These are phyloP conservation scores for Scenedesmus sp. DNA, from an alignment of 163 green algal species.

Conservation along the genomic window DNA sequence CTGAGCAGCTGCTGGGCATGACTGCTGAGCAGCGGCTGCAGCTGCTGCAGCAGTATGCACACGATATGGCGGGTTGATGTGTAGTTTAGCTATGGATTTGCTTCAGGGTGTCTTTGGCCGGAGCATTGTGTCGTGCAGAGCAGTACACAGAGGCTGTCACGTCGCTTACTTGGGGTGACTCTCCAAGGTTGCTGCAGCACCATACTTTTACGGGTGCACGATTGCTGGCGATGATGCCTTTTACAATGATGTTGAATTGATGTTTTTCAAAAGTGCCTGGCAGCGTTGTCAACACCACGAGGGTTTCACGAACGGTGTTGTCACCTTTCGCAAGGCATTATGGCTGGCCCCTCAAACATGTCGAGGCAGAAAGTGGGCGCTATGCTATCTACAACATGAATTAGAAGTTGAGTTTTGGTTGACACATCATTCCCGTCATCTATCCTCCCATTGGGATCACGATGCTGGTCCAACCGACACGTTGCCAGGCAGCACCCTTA, in stretches of 20 bases:
- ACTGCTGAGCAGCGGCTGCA: not conserved
- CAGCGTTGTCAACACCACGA: not conserved
- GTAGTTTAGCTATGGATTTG: not conserved
- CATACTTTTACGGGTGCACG: not conserved
- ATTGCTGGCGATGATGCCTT: too few species aligned
- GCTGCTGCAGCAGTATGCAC: conserved; percentile 12
- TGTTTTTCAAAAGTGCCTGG: too few species aligned
- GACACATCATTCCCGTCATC: not conserved
- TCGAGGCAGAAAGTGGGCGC: too few species aligned
- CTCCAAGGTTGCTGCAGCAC: not conserved
- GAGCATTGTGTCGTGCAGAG: too few species aligned
- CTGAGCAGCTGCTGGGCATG: not conserved
- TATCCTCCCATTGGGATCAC: not conserved
- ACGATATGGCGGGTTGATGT: not conserved
- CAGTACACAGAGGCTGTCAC: not conserved
- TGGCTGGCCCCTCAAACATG: not conserved
- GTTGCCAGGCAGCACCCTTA: not conserved
- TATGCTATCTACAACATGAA: not conserved
- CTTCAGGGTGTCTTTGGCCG: not conserved
- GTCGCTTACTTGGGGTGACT: not conserved
- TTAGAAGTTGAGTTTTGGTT: not conserved
- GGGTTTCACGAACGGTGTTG: not conserved
- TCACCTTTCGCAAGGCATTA: not conserved
- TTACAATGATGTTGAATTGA: too few species aligned
- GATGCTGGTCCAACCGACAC: not conserved